phyloP scores from a whole-genome alignment of 495 filamentous ascomycete genomes.

The Tuber borchii region DNA sequence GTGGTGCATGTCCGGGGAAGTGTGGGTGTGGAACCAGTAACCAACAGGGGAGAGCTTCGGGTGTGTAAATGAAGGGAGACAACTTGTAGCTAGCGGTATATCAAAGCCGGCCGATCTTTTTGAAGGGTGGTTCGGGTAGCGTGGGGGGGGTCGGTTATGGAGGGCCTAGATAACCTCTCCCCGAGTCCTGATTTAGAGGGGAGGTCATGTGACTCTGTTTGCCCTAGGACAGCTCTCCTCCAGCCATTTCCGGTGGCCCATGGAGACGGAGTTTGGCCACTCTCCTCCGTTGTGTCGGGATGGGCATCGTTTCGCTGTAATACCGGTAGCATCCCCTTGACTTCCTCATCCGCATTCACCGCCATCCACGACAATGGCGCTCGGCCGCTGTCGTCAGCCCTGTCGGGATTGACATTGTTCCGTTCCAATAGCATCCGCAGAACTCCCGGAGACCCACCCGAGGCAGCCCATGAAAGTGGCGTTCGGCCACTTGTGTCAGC shows the following conservation, averaged over 20 bases:
- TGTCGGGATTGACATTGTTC: constrained; percentile 22
- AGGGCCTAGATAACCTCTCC: neutral
- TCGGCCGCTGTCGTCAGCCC: too few species aligned
- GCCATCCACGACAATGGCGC: too few species aligned
- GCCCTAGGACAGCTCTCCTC: neutral
- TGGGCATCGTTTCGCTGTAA: constrained; percentile 18
- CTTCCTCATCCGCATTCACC: too few species aligned
- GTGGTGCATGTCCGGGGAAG: neutral
- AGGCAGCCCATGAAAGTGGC: too few species aligned
- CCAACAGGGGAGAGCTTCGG: neutral
- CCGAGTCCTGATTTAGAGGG: too few species aligned
- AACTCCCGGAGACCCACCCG: too few species aligned
- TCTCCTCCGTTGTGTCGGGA: too few species aligned
- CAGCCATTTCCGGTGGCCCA: too few species aligned
- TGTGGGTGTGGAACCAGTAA: too few species aligned
- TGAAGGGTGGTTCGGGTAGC: neutral
- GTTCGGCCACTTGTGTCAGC: too few species aligned
- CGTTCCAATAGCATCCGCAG: too few species aligned
- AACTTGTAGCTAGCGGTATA: neutral
- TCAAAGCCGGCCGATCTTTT: neutral
- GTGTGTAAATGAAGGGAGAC: neutral
- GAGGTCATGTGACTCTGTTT: fast-evolving
- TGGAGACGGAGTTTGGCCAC: too few species aligned
- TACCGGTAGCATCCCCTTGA: constrained; percentile 28
- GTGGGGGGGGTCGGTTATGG: neutral